A percentile compares a stretch with the other conserved stretches of the same genome.
Conservation (phyloP, 31 red algal genomes). For the Porphyra umbilicalis region DNA sequence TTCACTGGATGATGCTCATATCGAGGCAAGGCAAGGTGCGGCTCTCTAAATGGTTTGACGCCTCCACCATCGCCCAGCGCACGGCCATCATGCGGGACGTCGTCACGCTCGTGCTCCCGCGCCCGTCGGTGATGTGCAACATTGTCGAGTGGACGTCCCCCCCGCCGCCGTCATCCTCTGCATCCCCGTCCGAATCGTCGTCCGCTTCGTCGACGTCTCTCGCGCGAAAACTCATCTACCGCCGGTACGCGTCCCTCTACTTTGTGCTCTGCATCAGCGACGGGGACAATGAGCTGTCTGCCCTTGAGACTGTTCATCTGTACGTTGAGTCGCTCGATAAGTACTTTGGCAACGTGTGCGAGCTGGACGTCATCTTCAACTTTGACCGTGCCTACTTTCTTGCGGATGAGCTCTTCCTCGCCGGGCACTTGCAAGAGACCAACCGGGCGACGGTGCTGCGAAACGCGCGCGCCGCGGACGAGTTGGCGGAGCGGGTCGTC, state of each 20-base stretch:
- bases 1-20: conserved; percentile 84
- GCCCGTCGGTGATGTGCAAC: conserved; percentile 82
- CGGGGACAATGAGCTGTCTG: conserved; percentile 83
- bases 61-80: conserved; percentile 51
- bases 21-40: conserved; percentile 92
- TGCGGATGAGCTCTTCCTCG: conserved; percentile 86
- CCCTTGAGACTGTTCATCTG: conserved; percentile 84
- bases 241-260: conserved; percentile 89
- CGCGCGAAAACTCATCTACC: conserved; percentile 49
- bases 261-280: conserved; percentile 62
- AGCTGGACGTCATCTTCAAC: conserved; percentile 99
- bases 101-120: conserved; percentile 40
- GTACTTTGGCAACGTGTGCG: conserved; percentile 98
- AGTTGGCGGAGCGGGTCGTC: conserved; percentile 42
- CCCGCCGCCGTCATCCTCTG: background rate
- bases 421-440: conserved; percentile 82
- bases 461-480: conserved; percentile 33
- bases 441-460: conserved; percentile 54
- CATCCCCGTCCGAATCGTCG: background rate
- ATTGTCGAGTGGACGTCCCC: conserved; percentile 50
- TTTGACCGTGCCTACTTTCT: conserved; percentile 83
- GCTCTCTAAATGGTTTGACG: conserved; percentile 93
- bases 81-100: conserved; percentile 66
- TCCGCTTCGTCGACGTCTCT: background rate
- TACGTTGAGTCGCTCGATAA: conserved; percentile 91